Conservation (phyloP, 2,329 filamentous ascomycete genomes). For the Akanthomyces muscarius region DNA sequence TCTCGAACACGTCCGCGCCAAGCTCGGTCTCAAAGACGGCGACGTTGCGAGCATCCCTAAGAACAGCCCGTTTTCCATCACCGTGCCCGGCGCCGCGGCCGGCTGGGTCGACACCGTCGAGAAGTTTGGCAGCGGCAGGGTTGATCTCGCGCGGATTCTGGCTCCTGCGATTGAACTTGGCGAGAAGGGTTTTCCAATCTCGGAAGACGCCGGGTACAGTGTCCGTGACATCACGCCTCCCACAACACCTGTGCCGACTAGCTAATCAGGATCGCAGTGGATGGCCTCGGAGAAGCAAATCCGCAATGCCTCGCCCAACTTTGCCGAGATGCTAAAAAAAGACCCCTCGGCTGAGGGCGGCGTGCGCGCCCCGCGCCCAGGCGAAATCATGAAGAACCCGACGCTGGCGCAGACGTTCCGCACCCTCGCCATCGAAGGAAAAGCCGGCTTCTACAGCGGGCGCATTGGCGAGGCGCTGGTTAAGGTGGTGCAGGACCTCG, state of each 20-base stretch:
- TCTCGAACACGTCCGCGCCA: constrained; percentile 64
- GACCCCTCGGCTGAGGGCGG: constrained; percentile 66
- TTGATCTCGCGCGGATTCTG: constrained; percentile 73
- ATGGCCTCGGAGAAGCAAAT: constrained; percentile 57
- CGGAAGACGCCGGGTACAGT: constrained; percentile 66
- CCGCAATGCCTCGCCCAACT: constrained; percentile 76
- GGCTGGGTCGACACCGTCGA: constrained; percentile 91
- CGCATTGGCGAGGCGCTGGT: constrained; percentile 77
- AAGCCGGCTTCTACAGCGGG: constrained; percentile 87
- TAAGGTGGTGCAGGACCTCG: constrained; percentile 69
- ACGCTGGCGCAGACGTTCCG: constrained; percentile 78
- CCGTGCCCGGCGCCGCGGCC: constrained; percentile 83
- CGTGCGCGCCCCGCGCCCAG: constrained; percentile 68
- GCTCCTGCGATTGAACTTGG: constrained; percentile 78
- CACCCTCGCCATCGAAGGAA: constrained; percentile 72
- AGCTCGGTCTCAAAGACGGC: constrained; percentile 58
- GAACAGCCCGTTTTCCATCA: constrained; percentile 73
- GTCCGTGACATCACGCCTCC: constrained; percentile 44
- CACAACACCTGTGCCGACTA: background rate
- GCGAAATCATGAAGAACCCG: constrained; percentile 87
- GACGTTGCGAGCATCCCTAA: constrained; percentile 65
- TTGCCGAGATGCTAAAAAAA: constrained; percentile 78
- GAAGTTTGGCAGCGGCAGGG: constrained; percentile 81
- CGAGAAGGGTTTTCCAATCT: constrained; percentile 86
- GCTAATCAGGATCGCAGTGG: constrained; percentile 57